A percentile compares a stretch with the other conserved stretches of the same genome.
Conservation (phyloP, 2,329 filamentous ascomycete genomes). For the Fusarium sp. region DNA sequence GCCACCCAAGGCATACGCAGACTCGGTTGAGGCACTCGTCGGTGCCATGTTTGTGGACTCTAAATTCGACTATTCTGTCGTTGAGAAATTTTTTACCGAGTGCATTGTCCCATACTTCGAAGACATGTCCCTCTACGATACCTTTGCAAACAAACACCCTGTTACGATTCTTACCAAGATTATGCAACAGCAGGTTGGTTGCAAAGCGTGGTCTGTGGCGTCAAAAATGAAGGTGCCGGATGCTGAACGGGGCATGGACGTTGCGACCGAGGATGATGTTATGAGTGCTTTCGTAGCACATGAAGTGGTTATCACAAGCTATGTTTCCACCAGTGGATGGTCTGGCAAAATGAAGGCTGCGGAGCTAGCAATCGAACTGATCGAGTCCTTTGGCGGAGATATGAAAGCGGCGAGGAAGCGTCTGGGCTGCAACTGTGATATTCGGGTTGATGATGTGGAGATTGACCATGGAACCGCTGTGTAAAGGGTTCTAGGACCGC, state of each 20-base stretch:
- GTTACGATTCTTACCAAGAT: slow-evolving; percentile 76
- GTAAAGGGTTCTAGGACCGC: not conserved
- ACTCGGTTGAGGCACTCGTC: slow-evolving; percentile 88
- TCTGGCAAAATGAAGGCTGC: slow-evolving; percentile 79
- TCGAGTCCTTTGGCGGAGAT: slow-evolving; percentile 61
- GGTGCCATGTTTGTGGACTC: slow-evolving; percentile 94
- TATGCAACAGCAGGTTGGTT: slow-evolving; percentile 73
- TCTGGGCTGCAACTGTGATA: slow-evolving; percentile 73
- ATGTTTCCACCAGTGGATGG: slow-evolving; percentile 70
- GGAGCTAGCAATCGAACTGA: slow-evolving; percentile 63
- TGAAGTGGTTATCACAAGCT: slow-evolving; percentile 71
- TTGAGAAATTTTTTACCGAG: slow-evolving; percentile 80
- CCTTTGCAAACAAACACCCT: slow-evolving; percentile 87
- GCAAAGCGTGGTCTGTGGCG: slow-evolving; percentile 67
- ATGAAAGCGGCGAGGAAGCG: slow-evolving; percentile 61
- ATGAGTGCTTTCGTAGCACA: slow-evolving; percentile 83
- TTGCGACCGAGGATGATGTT: slow-evolving; percentile 62
- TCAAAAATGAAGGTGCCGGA: slow-evolving; percentile 56
- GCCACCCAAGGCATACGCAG: slow-evolving; percentile 81
- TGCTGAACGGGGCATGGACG: slow-evolving; percentile 56
- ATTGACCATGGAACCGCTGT: slow-evolving; percentile 32
- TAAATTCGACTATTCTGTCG: slow-evolving; percentile 77
- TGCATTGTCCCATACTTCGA: slow-evolving; percentile 82
- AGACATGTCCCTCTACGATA: slow-evolving; percentile 89
- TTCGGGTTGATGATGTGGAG: not conserved